Conservation (phyloP, 306 rosid species). For the Quercus robur region DNA sequence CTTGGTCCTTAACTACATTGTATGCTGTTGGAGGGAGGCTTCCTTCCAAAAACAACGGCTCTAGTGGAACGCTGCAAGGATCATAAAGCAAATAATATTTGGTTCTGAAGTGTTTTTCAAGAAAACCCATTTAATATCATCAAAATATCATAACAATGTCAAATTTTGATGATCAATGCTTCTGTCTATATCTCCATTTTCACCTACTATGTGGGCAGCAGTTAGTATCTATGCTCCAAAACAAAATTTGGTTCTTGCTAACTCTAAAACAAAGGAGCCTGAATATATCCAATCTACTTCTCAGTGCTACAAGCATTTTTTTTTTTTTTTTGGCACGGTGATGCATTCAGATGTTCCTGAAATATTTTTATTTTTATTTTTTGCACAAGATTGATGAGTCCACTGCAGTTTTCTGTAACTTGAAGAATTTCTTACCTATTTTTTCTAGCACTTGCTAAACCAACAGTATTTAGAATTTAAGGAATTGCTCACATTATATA, state of each 20-base stretch:
- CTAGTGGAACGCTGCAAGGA: slow-evolving; percentile 53
- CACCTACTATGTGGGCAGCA: too few relatives aligned
- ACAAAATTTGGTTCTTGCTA: not conserved
- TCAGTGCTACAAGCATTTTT: not conserved
- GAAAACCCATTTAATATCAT: not conserved
- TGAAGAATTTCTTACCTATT: too few relatives aligned
- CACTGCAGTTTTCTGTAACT: too few relatives aligned
- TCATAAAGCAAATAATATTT: not conserved
- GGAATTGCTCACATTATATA: not conserved
- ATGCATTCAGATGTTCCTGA: not conserved
- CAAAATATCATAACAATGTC: not conserved
- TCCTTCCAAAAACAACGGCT: slow-evolving; percentile 44
- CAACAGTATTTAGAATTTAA: not conserved
- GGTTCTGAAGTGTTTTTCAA: not conserved
- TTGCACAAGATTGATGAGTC: too few relatives aligned
- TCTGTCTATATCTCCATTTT: not conserved
- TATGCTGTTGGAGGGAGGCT: slow-evolving; percentile 45
- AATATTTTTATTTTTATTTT: too few relatives aligned
- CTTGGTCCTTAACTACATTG: slow-evolving; percentile 58
- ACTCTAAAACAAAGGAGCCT: not conserved
- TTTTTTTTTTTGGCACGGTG: too few relatives aligned
- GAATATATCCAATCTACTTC: not conserved
- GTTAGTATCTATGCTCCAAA: not conserved
- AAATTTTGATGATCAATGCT: not conserved
- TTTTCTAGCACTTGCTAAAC: not conserved